phyloP scores from a whole-genome alignment of 768 basidiomycete species.

The Mrakia blollopis region DNA sequence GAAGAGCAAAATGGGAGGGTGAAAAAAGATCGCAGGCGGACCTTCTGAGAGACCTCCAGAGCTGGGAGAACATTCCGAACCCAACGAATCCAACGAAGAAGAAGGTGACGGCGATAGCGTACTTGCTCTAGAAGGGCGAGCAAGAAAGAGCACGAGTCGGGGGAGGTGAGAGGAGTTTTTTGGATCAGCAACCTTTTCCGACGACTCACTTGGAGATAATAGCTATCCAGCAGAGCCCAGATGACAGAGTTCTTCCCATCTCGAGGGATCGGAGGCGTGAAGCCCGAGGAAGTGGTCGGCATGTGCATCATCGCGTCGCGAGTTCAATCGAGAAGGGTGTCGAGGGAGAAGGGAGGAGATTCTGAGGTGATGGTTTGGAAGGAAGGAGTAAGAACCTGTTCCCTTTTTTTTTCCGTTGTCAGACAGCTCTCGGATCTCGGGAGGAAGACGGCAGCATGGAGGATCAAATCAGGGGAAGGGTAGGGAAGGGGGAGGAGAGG shows the following conservation, averaged over 20 bases:
- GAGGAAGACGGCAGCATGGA: too few species aligned
- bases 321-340: background rate
- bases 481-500: too few species aligned
- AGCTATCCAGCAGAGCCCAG: background rate
- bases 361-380: too few species aligned
- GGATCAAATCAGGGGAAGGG: too few species aligned
- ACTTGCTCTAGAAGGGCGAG: background rate
- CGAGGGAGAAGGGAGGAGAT: background rate
- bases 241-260: background rate
- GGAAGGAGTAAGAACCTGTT: too few species aligned
- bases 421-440: too few species aligned
- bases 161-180: too few species aligned
- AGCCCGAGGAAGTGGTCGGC: background rate
- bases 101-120: background rate
- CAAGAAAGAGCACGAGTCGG: too few species aligned
- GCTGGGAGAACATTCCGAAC: background rate
- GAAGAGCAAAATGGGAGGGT: background rate
- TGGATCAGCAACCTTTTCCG: too few species aligned
- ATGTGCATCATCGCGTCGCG: background rate
- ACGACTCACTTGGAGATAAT: background rate
- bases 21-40: background rate
- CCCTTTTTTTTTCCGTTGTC: too few species aligned
- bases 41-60: conserved; percentile 2
- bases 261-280: background rate
- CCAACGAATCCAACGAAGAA: conserved; percentile 1